A percentile compares a stretch with the other conserved stretches of the same genome.
phyloP scores from a whole-genome alignment of 257 asterid species.

The Perilla frutescens region DNA sequence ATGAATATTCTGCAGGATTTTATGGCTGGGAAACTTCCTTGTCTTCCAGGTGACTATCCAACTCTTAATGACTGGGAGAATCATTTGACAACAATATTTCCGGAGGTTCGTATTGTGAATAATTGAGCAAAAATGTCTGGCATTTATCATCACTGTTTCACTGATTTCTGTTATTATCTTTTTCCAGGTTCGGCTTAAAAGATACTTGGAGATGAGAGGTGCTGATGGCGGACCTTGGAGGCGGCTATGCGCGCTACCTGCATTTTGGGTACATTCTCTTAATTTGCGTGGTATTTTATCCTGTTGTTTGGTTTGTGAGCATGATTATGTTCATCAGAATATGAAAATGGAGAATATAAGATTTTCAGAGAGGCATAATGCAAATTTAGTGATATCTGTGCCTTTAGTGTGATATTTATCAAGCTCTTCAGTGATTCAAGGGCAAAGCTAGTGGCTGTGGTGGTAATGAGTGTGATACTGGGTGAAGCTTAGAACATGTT shows the following conservation, averaged over 20 bases:
- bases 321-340: slow-evolving; percentile 6
- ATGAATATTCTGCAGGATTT: slow-evolving; percentile 69
- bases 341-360: neutral
- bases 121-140: slow-evolving; percentile 24
- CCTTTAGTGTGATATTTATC: neutral
- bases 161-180: slow-evolving; percentile 18
- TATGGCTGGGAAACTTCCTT: slow-evolving; percentile 89
- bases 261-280: slow-evolving; percentile 75
- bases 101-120: slow-evolving; percentile 69
- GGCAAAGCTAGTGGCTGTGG: neutral
- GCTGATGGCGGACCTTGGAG: slow-evolving; percentile 99
- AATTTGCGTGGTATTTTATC: neutral
- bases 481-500: no score
- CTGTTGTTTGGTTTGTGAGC: slow-evolving; percentile 1
- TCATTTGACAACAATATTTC: slow-evolving; percentile 95
- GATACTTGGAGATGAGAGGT: slow-evolving; percentile 99
- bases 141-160: slow-evolving; percentile 25
- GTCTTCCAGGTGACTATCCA: slow-evolving; percentile 92
- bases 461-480: neutral
- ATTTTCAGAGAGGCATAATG: neutral
- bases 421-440: slow-evolving; percentile 12
- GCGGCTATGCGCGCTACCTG: slow-evolving; percentile 95
- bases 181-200: slow-evolving; percentile 91
- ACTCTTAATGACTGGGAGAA: slow-evolving; percentile 96
- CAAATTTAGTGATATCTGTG: neutral